phyloP scores from a whole-genome alignment of 108 stramenopile genomes.

The Stephanodiscus minutulus region DNA sequence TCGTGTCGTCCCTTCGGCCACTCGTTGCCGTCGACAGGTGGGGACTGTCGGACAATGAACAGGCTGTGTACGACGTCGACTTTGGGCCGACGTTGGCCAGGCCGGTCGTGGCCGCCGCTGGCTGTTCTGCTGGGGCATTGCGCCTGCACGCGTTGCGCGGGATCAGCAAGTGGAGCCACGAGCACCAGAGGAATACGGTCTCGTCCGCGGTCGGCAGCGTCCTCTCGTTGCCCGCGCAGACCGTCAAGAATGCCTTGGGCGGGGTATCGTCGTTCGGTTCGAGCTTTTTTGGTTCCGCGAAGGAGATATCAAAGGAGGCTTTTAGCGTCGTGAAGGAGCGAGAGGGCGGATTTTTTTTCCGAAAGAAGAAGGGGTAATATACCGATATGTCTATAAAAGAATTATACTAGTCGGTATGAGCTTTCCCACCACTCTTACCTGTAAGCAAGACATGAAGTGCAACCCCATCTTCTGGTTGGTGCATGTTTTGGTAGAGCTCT shows the following conservation, averaged over 20 bases:
- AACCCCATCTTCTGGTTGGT: no score
- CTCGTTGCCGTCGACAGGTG: conserved; percentile 83
- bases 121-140: conserved; percentile 78
- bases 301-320: conserved; percentile 80
- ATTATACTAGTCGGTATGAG: no score
- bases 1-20: conserved; percentile 72
- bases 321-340: conserved; percentile 53
- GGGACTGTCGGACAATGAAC: conserved; percentile 62
- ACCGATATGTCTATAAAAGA: no score
- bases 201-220: conserved; percentile 67
- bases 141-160: conserved; percentile 86
- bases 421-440: no score
- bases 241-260: conserved; percentile 75
- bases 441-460: no score
- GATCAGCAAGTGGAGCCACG: conserved; percentile 79
- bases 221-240: conserved; percentile 71
- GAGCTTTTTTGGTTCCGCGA: conserved; percentile 72
- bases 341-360: conserved; percentile 31
- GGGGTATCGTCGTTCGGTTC: conserved; percentile 72
- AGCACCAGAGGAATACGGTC: conserved; percentile 42
- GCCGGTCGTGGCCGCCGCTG: conserved; percentile 87
- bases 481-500: no score
- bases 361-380: conserved; percentile 22
- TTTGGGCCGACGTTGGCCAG: conserved; percentile 83
- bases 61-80: conserved; percentile 75